Evolutionary conservation across 2,329 filamentous ascomycete genomes (phyloP).

Genomic region (Fusarium temperatum): DNA sequence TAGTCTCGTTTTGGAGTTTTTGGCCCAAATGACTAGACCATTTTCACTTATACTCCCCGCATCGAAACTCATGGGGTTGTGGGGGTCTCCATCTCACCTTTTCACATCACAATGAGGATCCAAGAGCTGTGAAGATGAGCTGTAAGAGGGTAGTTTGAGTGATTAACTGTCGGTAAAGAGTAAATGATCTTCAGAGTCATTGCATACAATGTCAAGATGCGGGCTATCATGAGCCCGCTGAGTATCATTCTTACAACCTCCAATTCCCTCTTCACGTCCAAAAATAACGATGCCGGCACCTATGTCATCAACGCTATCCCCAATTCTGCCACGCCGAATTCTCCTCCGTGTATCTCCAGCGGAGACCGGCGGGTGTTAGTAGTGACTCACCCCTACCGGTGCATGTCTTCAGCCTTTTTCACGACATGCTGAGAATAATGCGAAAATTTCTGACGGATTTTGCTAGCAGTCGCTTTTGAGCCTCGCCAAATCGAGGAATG

Average conservation of each 20-base stretch:
- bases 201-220: not conserved
- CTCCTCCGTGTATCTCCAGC: slow-evolving; percentile 4
- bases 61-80: not conserved
- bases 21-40: not conserved
- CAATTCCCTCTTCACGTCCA: not conserved
- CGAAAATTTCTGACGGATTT: not conserved
- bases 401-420: not conserved
- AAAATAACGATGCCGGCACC: not conserved
- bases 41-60: not conserved
- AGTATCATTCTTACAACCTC: not conserved
- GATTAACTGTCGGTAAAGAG: not conserved
- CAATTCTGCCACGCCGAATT: slow-evolving; percentile 34
- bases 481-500: not conserved
- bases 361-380: not conserved
- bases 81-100: not conserved
- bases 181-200: not conserved
- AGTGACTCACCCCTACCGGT: slow-evolving; percentile 32
- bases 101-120: not conserved
- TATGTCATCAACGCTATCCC: slow-evolving; percentile 25
- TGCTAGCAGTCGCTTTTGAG: not conserved
- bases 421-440: not conserved
- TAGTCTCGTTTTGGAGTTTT: slow-evolving; percentile 1
- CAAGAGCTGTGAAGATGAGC: not conserved
- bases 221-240: not conserved
- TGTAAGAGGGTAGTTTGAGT: too few species aligned